phyloP scores from a whole-genome alignment of 2,329 filamentous ascomycete genomes.

The Ustilaginoidea virens region DNA sequence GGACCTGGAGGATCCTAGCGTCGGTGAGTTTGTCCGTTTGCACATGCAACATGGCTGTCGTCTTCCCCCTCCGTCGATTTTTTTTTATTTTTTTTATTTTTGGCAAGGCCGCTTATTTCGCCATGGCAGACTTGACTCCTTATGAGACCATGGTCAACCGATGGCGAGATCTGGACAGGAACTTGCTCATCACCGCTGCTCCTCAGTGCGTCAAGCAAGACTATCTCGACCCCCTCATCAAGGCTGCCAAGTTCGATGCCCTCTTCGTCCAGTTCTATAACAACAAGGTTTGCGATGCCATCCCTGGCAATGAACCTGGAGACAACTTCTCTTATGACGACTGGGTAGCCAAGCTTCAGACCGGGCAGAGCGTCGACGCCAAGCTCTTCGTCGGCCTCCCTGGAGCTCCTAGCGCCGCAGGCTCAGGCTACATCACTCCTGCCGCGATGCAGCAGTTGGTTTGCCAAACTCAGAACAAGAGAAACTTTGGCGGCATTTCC shows the following conservation, averaged over 20 bases:
- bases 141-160: slow-evolving; percentile 23
- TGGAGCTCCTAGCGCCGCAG: slow-evolving; percentile 13
- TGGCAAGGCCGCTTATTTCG: slow-evolving; percentile 1
- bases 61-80: too few relatives aligned
- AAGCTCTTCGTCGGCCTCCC: slow-evolving; percentile 32
- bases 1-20: slow-evolving; percentile 19
- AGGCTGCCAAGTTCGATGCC: slow-evolving; percentile 23
- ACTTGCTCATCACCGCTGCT: slow-evolving; percentile 25
- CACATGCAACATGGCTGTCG: too few relatives aligned
- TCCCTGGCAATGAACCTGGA: slow-evolving; percentile 13
- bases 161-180: slow-evolving; percentile 16
- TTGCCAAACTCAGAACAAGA: slow-evolving; percentile 19
- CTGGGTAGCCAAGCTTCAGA: slow-evolving; percentile 22
- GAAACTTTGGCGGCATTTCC: slow-evolving; percentile 28
- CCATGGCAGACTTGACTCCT: slow-evolving; percentile 15
- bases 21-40: slow-evolving; percentile 15
- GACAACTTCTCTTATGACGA: slow-evolving; percentile 26
- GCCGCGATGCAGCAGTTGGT: slow-evolving; percentile 20
- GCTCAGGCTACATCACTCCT: slow-evolving; percentile 19
- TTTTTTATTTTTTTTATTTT: too few relatives aligned
- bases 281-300: slow-evolving; percentile 23
- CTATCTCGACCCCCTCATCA: slow-evolving; percentile 22
- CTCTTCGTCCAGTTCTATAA: slow-evolving; percentile 36
- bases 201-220: slow-evolving; percentile 26
- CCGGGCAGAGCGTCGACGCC: slow-evolving; percentile 20